Conservation (phyloP, 345 rosid species). For the Gossypium turneri region DNA sequence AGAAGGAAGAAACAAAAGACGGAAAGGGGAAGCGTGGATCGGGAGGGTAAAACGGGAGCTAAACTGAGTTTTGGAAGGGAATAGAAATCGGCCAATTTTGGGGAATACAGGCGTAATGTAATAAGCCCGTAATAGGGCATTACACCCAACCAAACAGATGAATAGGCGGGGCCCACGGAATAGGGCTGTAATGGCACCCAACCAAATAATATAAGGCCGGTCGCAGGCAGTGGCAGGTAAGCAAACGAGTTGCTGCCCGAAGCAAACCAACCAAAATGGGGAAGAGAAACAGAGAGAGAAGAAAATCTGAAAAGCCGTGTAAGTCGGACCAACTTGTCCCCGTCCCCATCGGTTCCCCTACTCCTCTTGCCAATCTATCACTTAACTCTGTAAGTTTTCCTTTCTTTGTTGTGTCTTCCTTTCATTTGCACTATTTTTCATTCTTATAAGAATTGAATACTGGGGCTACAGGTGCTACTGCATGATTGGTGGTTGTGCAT, state of each 20-base stretch:
- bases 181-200: no score
- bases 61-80: no score
- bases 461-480: conserved; percentile 14
- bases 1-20: neutral
- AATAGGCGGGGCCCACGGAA: no score
- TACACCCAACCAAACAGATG: no score
- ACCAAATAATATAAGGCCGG: no score
- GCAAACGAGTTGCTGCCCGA: neutral
- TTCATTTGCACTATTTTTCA: neutral
- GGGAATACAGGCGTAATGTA: no score
- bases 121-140: no score
- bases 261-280: neutral
- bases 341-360: neutral
- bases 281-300: neutral
- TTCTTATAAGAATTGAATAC: neutral
- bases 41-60: no score
- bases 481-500: conserved; percentile 20
- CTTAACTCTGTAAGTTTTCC: neutral
- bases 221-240: neutral
- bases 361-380: conserved; percentile 15
- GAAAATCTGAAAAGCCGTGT: neutral
- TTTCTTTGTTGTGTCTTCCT: neutral
- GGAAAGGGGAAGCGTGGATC: neutral
- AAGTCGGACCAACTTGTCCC: neutral
- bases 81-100: no score